Evolutionary conservation across 768 basidiomycete species (phyloP).

Genomic region (Calocybe gangraenosa): DNA sequence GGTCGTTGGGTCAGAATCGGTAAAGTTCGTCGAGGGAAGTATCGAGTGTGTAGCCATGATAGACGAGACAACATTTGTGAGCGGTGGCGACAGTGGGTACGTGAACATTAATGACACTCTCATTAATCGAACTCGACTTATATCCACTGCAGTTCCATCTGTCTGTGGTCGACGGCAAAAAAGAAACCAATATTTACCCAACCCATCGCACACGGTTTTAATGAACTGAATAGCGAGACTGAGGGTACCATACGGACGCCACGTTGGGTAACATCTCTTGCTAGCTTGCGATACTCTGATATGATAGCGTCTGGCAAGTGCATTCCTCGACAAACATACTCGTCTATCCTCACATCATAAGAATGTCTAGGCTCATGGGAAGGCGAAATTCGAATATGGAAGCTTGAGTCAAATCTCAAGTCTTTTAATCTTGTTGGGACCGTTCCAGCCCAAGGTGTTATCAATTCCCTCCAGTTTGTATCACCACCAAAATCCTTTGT

Average conservation of each 20-base stretch:
- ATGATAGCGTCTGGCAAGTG: conserved; percentile 78
- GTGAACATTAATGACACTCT: conserved; percentile 24
- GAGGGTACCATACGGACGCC: conserved; percentile 76
- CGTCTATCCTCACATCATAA: neutral
- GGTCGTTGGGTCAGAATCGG: conserved; percentile 23
- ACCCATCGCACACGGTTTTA: conserved; percentile 82
- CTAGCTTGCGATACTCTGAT: conserved; percentile 83
- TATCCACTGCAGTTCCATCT: conserved; percentile 73
- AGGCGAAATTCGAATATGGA: conserved; percentile 86
- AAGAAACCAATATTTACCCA: conserved; percentile 93
- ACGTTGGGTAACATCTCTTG: conserved; percentile 88
- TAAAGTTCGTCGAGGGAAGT: conserved; percentile 81
- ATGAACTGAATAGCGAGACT: conserved; percentile 63
- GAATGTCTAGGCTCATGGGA: conserved; percentile 82
- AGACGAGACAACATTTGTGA: conserved; percentile 89
- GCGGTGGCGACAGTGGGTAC: conserved; percentile 95
- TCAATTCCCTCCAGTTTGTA: conserved; percentile 88
- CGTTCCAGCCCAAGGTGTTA: conserved; percentile 67
- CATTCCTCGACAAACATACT: neutral
- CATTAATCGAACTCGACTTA: neutral
- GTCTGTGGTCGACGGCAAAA: conserved; percentile 86
- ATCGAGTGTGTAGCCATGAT: conserved; percentile 93
- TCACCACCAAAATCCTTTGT: conserved; percentile 47
- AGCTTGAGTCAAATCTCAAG: conserved; percentile 73
- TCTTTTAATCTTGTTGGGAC: conserved; percentile 68